A percentile compares a stretch with the other conserved stretches of the same genome.
These are phyloP conservation scores for Ascoidea rubescens DNA, from an alignment of 805 yeast species.

Conservation along the genomic window DNA sequence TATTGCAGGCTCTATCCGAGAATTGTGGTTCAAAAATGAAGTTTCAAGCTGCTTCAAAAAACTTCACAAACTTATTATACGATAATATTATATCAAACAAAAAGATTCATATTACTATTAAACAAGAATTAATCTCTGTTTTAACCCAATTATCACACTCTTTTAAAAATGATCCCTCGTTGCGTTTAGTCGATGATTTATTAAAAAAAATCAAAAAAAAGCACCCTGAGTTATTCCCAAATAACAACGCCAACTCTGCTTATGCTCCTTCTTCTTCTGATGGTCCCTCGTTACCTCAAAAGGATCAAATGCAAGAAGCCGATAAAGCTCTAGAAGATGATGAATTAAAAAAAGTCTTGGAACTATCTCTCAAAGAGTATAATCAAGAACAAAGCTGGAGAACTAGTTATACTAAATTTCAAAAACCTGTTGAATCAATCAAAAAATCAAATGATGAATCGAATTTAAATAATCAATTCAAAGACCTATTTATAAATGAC, in stretches of 20 bases:
- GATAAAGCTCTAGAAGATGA: conserved; percentile 55
- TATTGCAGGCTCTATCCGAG: conserved; percentile 51
- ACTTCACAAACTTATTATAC: conserved; percentile 31
- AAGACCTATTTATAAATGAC: background rate
- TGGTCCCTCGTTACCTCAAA: conserved; percentile 46
- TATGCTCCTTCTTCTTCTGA: background rate
- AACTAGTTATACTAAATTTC: conserved; percentile 11
- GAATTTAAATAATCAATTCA: background rate
- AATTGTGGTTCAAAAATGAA: conserved; percentile 64
- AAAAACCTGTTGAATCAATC: conserved; percentile 11
- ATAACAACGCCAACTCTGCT: background rate
- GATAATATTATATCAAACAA: conserved; percentile 36
- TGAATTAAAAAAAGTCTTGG: conserved; percentile 64
- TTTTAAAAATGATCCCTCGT: conserved; percentile 63
- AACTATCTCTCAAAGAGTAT: conserved; percentile 55
- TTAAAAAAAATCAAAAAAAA: conserved; percentile 31
- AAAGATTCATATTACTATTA: conserved; percentile 52
- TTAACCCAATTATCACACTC: conserved; percentile 35
- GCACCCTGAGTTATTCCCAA: conserved; percentile 23
- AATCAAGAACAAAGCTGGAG: conserved; percentile 22
- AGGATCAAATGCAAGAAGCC: conserved; percentile 29
- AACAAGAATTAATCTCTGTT: conserved; percentile 23
- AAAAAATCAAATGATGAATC: background rate
- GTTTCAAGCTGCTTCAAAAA: conserved; percentile 43
- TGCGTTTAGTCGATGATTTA: conserved; percentile 54